Percentiles rank a stretch among this genome's conserved stretches.
Conservation (phyloP, 805 yeast genomes). For the Kazachstania bromeliacearum region DNA sequence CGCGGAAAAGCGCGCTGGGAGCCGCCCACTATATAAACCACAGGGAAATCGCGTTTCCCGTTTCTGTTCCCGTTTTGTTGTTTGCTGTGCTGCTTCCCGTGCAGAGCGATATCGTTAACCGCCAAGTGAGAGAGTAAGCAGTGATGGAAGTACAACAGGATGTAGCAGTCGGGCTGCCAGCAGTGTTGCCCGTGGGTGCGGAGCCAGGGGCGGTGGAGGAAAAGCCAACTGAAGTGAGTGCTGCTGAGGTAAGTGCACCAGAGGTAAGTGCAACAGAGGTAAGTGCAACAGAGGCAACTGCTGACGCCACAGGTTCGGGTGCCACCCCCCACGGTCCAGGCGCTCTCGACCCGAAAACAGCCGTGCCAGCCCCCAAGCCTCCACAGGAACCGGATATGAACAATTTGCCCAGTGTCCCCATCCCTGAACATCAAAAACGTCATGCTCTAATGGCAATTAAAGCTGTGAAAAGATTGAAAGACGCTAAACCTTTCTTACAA, state of each 20-base stretch:
- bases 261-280: background rate
- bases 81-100: too few species aligned
- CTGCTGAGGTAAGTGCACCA: background rate
- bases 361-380: slow-evolving; percentile 64
- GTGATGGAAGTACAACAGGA: too few species aligned
- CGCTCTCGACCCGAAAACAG: slow-evolving; percentile 4
- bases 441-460: slow-evolving; percentile 71
- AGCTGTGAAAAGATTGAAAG: slow-evolving; percentile 82
- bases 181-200: background rate
- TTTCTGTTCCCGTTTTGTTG: too few species aligned
- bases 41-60: too few species aligned
- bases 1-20: background rate
- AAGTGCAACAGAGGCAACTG: background rate
- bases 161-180: background rate
- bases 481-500: slow-evolving; percentile 77
- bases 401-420: slow-evolving; percentile 54
- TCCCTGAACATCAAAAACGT: slow-evolving; percentile 76
- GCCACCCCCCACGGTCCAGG: slow-evolving; percentile 1
- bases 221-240: background rate
- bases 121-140: too few species aligned
- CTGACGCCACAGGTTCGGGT: background rate
- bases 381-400: slow-evolving; percentile 64
- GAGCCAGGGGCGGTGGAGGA: background rate
- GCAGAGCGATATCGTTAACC: too few species aligned
- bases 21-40: background rate